These are phyloP conservation scores for Toxicodendron radicans DNA, from an alignment of 345 rosid species.

Conservation along the genomic window DNA sequence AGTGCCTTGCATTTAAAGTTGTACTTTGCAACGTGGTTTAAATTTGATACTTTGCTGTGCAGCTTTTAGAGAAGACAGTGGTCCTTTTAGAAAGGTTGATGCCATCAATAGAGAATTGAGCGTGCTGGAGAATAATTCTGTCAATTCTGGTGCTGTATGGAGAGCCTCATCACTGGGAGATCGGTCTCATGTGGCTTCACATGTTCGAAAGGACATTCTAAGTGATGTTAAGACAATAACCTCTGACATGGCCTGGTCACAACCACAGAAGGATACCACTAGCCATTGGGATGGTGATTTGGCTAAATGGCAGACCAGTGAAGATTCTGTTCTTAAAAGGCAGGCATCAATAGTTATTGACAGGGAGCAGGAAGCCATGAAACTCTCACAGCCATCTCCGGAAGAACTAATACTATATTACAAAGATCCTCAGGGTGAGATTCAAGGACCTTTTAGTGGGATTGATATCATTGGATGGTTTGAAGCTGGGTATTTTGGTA, in stretches of 20 bases:
- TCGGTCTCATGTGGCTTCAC: constrained; percentile 34
- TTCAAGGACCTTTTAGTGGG: constrained; percentile 93
- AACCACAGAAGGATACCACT: constrained; percentile 43
- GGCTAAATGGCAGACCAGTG: constrained; percentile 49
- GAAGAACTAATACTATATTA: constrained; percentile 76
- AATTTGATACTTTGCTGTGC: constrained; percentile 29
- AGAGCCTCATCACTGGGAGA: constrained; percentile 54
- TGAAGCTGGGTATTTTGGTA: constrained; percentile 95
- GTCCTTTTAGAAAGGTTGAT: constrained; percentile 45
- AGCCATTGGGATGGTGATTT: constrained; percentile 46
- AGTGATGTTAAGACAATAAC: constrained; percentile 45
- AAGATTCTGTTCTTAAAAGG: constrained; percentile 57
- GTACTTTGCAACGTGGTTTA: background rate
- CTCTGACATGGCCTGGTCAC: constrained; percentile 52
- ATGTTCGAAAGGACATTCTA: constrained; percentile 52
- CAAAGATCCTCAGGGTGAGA: constrained; percentile 92
- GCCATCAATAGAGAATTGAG: constrained; percentile 41
- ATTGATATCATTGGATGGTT: constrained; percentile 95
- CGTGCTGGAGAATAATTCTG: constrained; percentile 44
- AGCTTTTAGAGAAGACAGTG: constrained; percentile 52
- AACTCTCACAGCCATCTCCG: constrained; percentile 55
- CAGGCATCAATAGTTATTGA: constrained; percentile 61
- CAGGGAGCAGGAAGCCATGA: constrained; percentile 72
- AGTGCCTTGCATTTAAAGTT: background rate
- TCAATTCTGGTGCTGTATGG: constrained; percentile 49